Evolutionary conservation across 805 yeast species (phyloP).

Genomic region (Metschnikowia lachancei): DNA sequence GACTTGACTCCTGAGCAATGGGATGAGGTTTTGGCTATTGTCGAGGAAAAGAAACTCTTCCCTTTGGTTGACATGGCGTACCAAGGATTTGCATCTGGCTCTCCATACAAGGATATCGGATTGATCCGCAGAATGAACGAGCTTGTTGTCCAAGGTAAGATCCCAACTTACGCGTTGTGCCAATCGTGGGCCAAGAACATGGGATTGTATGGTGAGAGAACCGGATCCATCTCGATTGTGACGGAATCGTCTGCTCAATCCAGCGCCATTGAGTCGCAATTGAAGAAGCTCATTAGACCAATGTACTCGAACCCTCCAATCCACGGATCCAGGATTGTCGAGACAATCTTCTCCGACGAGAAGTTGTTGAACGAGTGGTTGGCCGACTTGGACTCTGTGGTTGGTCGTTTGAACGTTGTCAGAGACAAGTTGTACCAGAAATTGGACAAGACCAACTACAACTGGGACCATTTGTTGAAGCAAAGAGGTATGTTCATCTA

Average conservation of each 20-base stretch:
- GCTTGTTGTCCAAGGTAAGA: constrained; percentile 48
- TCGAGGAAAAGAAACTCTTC: constrained; percentile 57
- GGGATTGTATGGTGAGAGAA: constrained; percentile 53
- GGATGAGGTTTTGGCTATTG: constrained; percentile 66
- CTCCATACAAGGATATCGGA: constrained; percentile 64
- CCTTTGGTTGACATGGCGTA: constrained; percentile 92
- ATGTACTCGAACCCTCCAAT: constrained; percentile 92
- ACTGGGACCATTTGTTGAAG: constrained; percentile 82
- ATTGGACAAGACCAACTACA: constrained; percentile 58
- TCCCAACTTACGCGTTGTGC: constrained; percentile 53
- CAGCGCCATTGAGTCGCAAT: constrained; percentile 66
- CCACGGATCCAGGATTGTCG: constrained; percentile 89
- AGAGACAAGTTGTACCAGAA: constrained; percentile 61
- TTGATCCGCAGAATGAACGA: constrained; percentile 46
- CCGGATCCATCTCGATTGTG: constrained; percentile 72
- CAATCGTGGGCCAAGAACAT: constrained; percentile 49
- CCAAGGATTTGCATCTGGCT: constrained; percentile 92
- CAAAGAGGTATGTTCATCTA: constrained; percentile 97
- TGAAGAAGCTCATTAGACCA: constrained; percentile 80
- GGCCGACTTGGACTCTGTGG: constrained; percentile 73
- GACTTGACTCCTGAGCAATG: constrained; percentile 83
- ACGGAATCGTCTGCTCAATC: constrained; percentile 54
- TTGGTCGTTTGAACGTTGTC: constrained; percentile 72
- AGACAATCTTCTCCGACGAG: constrained; percentile 62
- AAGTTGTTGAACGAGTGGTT: constrained; percentile 73